phyloP scores from a whole-genome alignment of 768 basidiomycete species.

The Sporobolomyces roseus region DNA sequence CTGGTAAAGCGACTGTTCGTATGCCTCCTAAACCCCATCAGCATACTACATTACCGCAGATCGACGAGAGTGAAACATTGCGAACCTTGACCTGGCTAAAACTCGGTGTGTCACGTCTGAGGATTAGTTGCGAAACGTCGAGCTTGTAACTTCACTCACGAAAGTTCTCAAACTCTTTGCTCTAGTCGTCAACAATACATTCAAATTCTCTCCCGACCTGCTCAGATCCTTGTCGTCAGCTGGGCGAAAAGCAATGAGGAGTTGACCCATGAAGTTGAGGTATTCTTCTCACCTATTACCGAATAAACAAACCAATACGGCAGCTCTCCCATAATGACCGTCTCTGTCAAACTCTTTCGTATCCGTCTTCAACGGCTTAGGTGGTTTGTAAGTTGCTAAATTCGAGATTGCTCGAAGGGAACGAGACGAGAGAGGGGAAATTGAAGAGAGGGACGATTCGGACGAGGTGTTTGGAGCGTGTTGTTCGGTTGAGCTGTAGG shows the following conservation, averaged over 20 bases:
- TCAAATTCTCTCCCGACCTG: conserved; percentile 28
- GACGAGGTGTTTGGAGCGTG: too few relatives aligned
- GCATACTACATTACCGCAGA: neutral
- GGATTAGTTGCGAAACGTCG: neutral
- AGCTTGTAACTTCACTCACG: conserved; percentile 26
- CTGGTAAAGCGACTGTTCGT: conserved; percentile 26
- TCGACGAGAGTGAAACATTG: too few relatives aligned
- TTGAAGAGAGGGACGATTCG: conserved; percentile 14
- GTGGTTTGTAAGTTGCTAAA: conserved; percentile 29
- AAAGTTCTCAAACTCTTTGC: conserved; percentile 18
- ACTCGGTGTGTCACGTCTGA: neutral
- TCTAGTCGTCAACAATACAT: conserved; percentile 36
- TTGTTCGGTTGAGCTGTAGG: conserved; percentile 4
- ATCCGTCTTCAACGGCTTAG: too few relatives aligned
- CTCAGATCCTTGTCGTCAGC: too few relatives aligned
- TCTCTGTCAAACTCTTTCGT: too few relatives aligned
- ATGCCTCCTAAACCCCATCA: neutral
- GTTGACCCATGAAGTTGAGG: too few relatives aligned
- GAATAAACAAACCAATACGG: conserved; percentile 36
- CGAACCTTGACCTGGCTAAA: conserved; percentile 35
- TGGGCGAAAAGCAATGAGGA: too few relatives aligned
- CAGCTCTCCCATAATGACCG: conserved; percentile 26
- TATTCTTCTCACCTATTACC: conserved; percentile 19
- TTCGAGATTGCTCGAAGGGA: conserved; percentile 21
- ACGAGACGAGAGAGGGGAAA: conserved; percentile 18